Percentiles rank a stretch among this genome's conserved stretches.
These are phyloP conservation scores for Lolium rigidum DNA, from an alignment of 176 grass and related monocot genomes.

Conservation along the genomic window DNA sequence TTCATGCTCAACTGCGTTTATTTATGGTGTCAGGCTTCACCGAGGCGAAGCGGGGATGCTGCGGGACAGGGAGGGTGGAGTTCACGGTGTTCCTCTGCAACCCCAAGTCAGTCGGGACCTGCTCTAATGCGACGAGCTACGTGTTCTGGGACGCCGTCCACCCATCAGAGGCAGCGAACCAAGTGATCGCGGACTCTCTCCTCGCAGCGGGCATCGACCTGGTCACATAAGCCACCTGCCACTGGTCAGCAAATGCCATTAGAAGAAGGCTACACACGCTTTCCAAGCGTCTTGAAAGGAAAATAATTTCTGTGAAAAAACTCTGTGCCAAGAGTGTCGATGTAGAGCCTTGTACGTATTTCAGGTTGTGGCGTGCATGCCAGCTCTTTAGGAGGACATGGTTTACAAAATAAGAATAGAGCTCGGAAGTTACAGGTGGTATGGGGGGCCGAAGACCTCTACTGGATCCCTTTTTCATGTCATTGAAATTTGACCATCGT, in stretches of 20 bases:
- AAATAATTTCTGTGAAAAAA: conserved; percentile 21
- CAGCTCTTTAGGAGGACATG: not conserved
- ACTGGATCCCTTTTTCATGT: not conserved
- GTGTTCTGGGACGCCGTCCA: conserved; percentile 98
- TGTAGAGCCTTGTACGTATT: not conserved
- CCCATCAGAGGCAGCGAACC: conserved; percentile 85
- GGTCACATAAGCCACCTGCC: conserved; percentile 47
- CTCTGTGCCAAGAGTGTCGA: not conserved
- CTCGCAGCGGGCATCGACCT: conserved; percentile 60
- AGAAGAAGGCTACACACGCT: not conserved
- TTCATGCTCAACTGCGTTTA: not conserved
- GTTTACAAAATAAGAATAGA: not conserved
- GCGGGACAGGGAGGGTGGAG: conserved; percentile 78
- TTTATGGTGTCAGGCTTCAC: conserved; percentile 60
- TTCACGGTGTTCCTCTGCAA: conserved; percentile 92
- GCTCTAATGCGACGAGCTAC: conserved; percentile 77
- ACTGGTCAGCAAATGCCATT: not conserved
- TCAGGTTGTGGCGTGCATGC: not conserved
- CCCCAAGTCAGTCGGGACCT: conserved; percentile 81
- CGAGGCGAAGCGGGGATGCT: conserved; percentile 73
- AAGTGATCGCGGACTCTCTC: conserved; percentile 73
- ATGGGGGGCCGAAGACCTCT: not conserved
- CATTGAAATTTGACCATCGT: not conserved
- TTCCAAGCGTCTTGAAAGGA: not conserved
- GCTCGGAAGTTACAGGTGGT: not conserved